phyloP scores from a whole-genome alignment of 163 green algal genomes.

The Volvox carteri region DNA sequence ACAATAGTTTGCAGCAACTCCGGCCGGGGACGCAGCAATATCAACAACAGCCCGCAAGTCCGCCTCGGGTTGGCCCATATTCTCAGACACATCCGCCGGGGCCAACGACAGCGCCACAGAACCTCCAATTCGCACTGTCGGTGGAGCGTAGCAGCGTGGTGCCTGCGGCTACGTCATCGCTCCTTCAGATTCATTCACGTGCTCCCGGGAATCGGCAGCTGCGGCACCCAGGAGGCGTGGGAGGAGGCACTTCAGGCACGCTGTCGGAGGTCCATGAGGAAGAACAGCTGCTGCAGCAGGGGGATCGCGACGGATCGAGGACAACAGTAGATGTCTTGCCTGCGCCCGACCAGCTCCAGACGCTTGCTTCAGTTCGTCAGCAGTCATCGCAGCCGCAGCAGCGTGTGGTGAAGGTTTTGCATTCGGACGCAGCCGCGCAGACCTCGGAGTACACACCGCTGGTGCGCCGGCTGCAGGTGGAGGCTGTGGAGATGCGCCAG shows the following conservation, averaged over 20 bases:
- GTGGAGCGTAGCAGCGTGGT: not conserved
- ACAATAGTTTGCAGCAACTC: not conserved
- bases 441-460: slow-evolving; percentile 47
- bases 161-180: not conserved
- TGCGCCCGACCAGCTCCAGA: slow-evolving; percentile 6
- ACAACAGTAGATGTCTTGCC: not conserved
- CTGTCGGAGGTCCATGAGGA: not conserved
- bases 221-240: not conserved
- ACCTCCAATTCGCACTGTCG: not conserved
- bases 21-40: too few relatives aligned
- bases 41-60: not conserved
- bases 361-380: not conserved
- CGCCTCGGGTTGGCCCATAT: not conserved
- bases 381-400: not conserved
- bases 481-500: slow-evolving; percentile 48
- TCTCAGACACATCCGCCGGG: not conserved
- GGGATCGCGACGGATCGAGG: not conserved
- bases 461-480: slow-evolving; percentile 14
- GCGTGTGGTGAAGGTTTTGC: slow-evolving; percentile 1
- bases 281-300: not conserved
- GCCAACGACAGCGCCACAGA: not conserved
- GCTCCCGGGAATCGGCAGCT: slow-evolving; percentile 20
- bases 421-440: slow-evolving; percentile 27
- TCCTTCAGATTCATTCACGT: not conserved
- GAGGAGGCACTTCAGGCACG: not conserved